Evolutionary conservation across 139 green algal species (phyloP).

Genomic region (Tetraselmis chui): DNA sequence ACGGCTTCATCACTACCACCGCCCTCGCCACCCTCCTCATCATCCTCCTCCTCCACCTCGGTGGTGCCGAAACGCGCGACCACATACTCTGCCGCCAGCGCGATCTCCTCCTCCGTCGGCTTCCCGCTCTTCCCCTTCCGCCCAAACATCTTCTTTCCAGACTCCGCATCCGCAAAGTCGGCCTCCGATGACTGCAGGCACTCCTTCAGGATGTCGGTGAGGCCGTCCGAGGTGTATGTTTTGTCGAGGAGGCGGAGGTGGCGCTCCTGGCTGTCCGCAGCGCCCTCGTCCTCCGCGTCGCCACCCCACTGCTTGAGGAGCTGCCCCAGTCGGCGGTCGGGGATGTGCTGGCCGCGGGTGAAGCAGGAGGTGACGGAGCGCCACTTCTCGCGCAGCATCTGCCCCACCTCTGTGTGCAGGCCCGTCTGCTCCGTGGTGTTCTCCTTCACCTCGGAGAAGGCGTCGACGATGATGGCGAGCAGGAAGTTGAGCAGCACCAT

Average conservation of each 20-base stretch:
- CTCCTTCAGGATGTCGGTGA: background rate
- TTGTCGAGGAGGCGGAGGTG: background rate
- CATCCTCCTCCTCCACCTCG: constrained; percentile 14
- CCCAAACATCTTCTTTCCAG: background rate
- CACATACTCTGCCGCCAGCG: constrained; percentile 15
- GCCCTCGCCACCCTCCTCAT: constrained; percentile 16
- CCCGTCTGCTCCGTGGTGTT: constrained; percentile 47
- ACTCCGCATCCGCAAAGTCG: background rate
- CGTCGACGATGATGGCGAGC: constrained; percentile 79
- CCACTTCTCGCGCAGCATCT: constrained; percentile 56
- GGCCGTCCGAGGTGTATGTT: background rate
- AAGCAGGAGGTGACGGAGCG: constrained; percentile 37
- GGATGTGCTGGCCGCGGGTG: constrained; percentile 40
- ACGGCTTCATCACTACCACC: background rate
- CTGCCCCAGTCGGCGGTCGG: constrained; percentile 39
- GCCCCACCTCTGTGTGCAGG: constrained; percentile 59
- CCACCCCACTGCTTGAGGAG: constrained; percentile 59
- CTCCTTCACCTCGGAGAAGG: constrained; percentile 63
- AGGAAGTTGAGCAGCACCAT: constrained; percentile 90
- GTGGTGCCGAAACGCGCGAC: constrained; percentile 20
- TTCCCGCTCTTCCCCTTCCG: background rate
- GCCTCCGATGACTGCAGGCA: background rate
- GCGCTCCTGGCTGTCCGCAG: background rate
- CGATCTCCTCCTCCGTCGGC: background rate
- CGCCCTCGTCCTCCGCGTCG: constrained; percentile 15